Percentiles rank a stretch among this genome's conserved stretches.
Conservation (phyloP, 1,139 yeast species). For the Hyphopichia burtonii region DNA sequence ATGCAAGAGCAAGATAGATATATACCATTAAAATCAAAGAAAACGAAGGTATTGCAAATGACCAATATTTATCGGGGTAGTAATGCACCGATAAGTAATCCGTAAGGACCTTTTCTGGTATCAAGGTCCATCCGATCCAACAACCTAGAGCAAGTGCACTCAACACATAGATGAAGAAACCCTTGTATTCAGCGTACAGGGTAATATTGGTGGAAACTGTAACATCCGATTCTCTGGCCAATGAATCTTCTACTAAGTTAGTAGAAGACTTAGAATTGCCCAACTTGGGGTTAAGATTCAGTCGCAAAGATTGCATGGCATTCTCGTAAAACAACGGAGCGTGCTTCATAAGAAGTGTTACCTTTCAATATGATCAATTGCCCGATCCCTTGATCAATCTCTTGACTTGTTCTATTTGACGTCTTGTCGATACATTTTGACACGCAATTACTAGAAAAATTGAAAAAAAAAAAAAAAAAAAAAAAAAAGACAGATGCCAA, state of each 20-base stretch:
- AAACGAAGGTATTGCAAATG: constrained; percentile 70
- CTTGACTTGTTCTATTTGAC: no score
- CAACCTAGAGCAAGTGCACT: constrained; percentile 49
- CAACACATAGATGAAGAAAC: constrained; percentile 73
- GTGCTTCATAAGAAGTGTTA: background rate
- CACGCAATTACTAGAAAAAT: no score
- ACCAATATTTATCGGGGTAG: constrained; percentile 89
- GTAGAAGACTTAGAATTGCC: background rate
- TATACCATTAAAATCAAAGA: constrained; percentile 69
- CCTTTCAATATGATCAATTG: no score
- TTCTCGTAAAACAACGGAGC: background rate
- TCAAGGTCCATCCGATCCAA: constrained; percentile 69
- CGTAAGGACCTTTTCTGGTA: constrained; percentile 55
- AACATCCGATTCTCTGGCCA: constrained; percentile 76
- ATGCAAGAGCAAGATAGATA: constrained; percentile 64
- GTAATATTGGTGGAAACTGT: constrained; percentile 66
- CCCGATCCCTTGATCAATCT: no score
- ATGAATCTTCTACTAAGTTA: constrained; percentile 35
- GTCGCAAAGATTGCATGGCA: constrained; percentile 3
- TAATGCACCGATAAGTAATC: constrained; percentile 59
- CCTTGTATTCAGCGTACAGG: constrained; percentile 75
- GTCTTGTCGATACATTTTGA: no score
- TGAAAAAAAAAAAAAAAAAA: no score
- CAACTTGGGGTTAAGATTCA: background rate
- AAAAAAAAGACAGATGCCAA: no score